Base-by-base conservation (phyloP, 2,329 filamentous ascomycete genomes). In the Xylariomycetidae sp. region DNA sequence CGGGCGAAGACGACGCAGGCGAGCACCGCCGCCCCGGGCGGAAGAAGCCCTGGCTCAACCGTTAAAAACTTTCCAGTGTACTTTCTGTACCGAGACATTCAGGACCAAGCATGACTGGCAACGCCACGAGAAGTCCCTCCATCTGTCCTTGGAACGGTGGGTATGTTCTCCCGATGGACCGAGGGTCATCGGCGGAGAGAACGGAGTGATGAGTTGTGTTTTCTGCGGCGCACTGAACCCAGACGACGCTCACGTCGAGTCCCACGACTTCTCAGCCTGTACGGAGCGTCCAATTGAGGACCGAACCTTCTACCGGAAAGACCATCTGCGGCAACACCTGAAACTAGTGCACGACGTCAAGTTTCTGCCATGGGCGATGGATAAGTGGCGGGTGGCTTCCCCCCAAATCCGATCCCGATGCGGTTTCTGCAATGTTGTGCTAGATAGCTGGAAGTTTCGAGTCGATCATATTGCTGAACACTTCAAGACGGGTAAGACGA, bases 91-190 rank as follows among this genome's bases (percentile, higher is more conserved):
- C 6, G 76, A 81, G 43, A 78, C 74, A 0, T 82, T 81, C 56
- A 65, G 76, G 44, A 80, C 76, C 4, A 82, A 82, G 52, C 75
- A 82, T 47, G 77, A 82, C 55, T 82, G 77, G 77, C 76, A 80
- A 48, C 65, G 81, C 38, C 81, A 85, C 52, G 81, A 86, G 49
- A 81, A 81, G 45, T 79, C 76, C 31, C 63, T 78, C 43, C 81
- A 74, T 53, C 58, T 74, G 46, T 85, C 74, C 6, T 72, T 82
- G 1, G 77, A 76, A 60, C 68, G 68, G 36, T 85, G 71, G 82
- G 74, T 78, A 39, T 85, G 72, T 50, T 69, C 70, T 4, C 76
- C 75, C 27, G 67, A 74, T 27, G 76, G 76, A 1, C 60, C 73
- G 12, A 65, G 59, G 5, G 68, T 69, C 4, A 56, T 78, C 22